Percentiles rank a stretch among this genome's conserved stretches.
phyloP scores from a whole-genome alignment of 768 basidiomycete genomes.

The Mycena epipterygia region DNA sequence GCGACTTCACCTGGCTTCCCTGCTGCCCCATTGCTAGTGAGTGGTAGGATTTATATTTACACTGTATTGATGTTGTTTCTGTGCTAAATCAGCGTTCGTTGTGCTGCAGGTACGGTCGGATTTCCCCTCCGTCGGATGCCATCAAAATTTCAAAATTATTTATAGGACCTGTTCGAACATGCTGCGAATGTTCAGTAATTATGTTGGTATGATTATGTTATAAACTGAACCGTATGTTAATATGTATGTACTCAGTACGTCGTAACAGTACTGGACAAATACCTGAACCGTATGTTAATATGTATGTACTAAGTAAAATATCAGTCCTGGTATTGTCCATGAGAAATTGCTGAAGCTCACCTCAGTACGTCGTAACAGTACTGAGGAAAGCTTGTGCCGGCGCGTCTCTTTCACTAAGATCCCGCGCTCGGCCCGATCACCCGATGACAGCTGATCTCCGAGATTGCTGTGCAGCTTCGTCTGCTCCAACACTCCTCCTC shows the following conservation, averaged over 20 bases:
- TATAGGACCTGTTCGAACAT: too few species aligned
- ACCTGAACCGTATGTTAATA: background rate
- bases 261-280: background rate
- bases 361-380: constrained; percentile 9
- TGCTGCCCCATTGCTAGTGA: too few species aligned
- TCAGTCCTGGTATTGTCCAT: background rate
- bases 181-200: too few species aligned
- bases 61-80: too few species aligned
- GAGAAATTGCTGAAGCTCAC: background rate
- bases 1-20: too few species aligned
- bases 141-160: too few species aligned
- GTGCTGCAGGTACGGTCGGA: too few species aligned
- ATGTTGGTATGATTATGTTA: too few species aligned
- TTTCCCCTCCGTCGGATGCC: too few species aligned
- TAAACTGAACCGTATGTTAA: background rate
- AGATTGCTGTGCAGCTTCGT: constrained; percentile 10
- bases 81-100: too few species aligned
- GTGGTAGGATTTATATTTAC: too few species aligned
- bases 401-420: background rate
- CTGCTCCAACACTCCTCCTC: constrained; percentile 26
- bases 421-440: constrained; percentile 11
- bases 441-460: constrained; percentile 9
- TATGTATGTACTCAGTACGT: background rate
- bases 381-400: constrained; percentile 21
- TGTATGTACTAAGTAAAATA: background rate